phyloP scores from a whole-genome alignment of 306 rosid species.

The Myrica gale region DNA sequence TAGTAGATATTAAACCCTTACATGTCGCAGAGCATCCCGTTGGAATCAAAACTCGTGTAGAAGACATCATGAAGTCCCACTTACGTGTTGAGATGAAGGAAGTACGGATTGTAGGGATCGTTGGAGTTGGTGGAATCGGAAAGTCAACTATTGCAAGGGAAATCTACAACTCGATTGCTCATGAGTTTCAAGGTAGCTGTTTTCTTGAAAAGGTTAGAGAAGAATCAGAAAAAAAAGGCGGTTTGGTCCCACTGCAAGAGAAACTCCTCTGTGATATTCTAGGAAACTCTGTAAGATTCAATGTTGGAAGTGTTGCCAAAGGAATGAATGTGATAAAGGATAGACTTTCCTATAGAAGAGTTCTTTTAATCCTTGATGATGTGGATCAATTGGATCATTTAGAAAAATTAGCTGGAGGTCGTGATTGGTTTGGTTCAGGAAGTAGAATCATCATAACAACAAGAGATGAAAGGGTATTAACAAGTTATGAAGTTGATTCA shows the following conservation, averaged over 20 bases:
- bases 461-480: conserved; percentile 28
- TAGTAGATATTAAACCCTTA: not conserved
- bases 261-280: not conserved
- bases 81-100: not conserved
- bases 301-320: conserved; percentile 8
- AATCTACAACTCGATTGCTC: conserved; percentile 4
- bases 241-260: conserved; percentile 26
- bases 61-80: not conserved
- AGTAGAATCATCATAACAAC: conserved; percentile 37
- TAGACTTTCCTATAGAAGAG: conserved; percentile 15
- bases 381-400: conserved; percentile 19
- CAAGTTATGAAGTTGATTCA: not conserved
- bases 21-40: not conserved
- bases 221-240: not conserved
- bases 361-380: conserved; percentile 37
- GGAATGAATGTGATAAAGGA: conserved; percentile 11
- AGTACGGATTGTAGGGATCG: conserved; percentile 33
- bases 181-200: conserved; percentile 23
- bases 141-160: conserved; percentile 39
- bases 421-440: conserved; percentile 37
- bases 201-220: conserved; percentile 33
- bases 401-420: conserved; percentile 24
- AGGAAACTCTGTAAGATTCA: not conserved
- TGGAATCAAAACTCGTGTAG: conserved; percentile 23
- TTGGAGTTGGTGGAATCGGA: conserved; percentile 35